Evolutionary conservation across 2,329 filamentous ascomycete genomes (phyloP).

Genomic region (Xylariaceae sp.): DNA sequence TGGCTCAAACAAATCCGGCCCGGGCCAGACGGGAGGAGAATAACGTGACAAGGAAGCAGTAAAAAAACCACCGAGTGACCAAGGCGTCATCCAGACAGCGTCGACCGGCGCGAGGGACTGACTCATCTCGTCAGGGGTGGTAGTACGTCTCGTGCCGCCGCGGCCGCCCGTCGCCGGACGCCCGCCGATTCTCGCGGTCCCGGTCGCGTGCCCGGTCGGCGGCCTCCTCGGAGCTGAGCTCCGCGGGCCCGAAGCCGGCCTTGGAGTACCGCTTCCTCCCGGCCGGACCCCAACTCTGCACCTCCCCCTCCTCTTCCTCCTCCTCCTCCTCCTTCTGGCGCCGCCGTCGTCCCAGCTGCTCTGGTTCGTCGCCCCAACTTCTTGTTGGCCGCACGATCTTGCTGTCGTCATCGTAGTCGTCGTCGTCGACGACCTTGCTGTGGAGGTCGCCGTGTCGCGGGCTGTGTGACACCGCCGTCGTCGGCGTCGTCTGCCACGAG

Average conservation of each 20-base stretch:
- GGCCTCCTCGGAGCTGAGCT: conserved; percentile 1
- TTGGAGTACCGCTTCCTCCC: conserved; percentile 1
- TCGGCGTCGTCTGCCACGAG: background rate
- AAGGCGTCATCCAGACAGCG: background rate
- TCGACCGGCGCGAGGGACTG: background rate
- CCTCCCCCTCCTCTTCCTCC: too few species aligned
- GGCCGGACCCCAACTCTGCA: background rate
- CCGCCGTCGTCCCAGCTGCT: too few species aligned
- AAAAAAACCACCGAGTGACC: background rate
- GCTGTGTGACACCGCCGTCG: background rate
- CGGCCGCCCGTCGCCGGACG: background rate
- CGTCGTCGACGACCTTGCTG: background rate
- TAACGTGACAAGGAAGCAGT: background rate
- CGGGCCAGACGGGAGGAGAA: too few species aligned
- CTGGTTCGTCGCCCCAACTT: too few species aligned
- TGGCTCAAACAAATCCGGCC: too few species aligned
- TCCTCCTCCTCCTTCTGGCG: background rate
- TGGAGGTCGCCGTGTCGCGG: background rate
- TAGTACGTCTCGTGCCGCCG: conserved; percentile 1
- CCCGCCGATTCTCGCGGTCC: background rate
- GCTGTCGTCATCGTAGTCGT: too few species aligned
- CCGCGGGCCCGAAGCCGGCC: conserved; percentile 4
- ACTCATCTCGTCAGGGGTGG: conserved; percentile 1
- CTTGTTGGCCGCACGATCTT: too few species aligned
- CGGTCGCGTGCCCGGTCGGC: conserved; percentile 1